Conservation (phyloP, 208 protist genomes). For the Trypanosomatidae sp. region DNA sequence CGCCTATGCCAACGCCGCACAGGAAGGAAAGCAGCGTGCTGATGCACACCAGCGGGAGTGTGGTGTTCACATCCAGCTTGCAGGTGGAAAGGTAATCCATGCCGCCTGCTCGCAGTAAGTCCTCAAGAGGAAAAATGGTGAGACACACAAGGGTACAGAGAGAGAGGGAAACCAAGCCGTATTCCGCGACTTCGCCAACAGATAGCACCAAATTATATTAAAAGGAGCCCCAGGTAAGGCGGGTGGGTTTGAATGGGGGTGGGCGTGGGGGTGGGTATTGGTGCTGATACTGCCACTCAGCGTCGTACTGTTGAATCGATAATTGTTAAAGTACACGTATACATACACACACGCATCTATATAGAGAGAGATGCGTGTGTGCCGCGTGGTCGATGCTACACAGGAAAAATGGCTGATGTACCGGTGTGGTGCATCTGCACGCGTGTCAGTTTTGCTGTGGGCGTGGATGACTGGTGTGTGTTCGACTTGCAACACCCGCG, state of each 20-base stretch:
- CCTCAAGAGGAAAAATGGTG: background rate
- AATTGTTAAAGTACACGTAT: background rate
- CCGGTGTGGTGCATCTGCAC: background rate
- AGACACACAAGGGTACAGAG: background rate
- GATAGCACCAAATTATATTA: background rate
- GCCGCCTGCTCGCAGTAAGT: background rate
- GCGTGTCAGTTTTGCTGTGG: background rate
- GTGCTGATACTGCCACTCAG: background rate
- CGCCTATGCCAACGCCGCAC: conserved; percentile 83
- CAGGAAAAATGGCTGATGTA: background rate
- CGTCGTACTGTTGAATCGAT: background rate
- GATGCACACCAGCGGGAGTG: conserved; percentile 78
- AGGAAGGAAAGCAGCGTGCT: conserved; percentile 76
- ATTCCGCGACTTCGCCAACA: background rate
- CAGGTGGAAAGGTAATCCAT: conserved; percentile 40
- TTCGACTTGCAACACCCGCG: background rate
- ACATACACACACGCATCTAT: background rate
- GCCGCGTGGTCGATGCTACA: background rate
- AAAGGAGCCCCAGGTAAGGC: background rate
- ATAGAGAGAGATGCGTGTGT: background rate
- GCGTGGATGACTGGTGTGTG: background rate
- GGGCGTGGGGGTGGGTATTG: background rate
- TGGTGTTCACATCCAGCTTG: conserved; percentile 56
- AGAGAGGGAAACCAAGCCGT: background rate
- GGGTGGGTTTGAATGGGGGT: background rate